A percentile compares a stretch with the other conserved stretches of the same genome.
Evolutionary conservation across 495 filamentous ascomycete species (phyloP).

Genomic region (Penicillium coprophilum): DNA sequence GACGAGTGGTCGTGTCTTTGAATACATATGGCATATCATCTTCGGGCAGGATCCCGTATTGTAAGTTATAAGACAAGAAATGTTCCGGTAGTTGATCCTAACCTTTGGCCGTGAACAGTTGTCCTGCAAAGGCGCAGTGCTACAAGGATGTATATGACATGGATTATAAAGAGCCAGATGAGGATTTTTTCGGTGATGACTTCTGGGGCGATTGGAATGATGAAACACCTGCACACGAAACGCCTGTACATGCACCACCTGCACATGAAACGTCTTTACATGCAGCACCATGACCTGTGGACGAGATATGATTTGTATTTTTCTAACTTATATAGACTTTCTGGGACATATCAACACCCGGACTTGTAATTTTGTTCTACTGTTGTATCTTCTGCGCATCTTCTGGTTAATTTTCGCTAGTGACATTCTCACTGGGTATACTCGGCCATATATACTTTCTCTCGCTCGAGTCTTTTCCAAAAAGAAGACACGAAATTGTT

Average conservation of each 20-base stretch:
- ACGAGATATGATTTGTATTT: constrained; percentile 7
- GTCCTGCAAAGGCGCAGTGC: constrained; percentile 32
- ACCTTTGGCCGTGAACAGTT: constrained; percentile 20
- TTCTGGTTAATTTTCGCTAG: not conserved
- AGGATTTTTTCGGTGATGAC: constrained; percentile 4
- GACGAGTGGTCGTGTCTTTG: constrained; percentile 62
- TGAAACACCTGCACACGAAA: not conserved
- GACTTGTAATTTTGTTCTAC: not conserved
- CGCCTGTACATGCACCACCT: not conserved
- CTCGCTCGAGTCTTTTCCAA: not conserved
- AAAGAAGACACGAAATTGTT: not conserved
- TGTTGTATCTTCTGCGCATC: not conserved
- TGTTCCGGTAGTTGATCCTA: constrained; percentile 5
- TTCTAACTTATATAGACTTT: constrained; percentile 3
- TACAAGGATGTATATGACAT: constrained; percentile 35
- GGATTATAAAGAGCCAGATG: constrained; percentile 13
- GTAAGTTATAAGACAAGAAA: constrained; percentile 23
- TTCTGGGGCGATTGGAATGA: constrained; percentile 12
- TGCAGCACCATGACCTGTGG: not conserved
- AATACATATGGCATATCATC: constrained; percentile 73
- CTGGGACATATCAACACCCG: not conserved
- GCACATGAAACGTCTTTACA: not conserved
- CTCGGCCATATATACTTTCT: not conserved
- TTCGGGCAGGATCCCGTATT: constrained; percentile 47
- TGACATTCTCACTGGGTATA: not conserved